Conservation (phyloP, 176 grass and related monocot species). For the Aegilops bicornis region DNA sequence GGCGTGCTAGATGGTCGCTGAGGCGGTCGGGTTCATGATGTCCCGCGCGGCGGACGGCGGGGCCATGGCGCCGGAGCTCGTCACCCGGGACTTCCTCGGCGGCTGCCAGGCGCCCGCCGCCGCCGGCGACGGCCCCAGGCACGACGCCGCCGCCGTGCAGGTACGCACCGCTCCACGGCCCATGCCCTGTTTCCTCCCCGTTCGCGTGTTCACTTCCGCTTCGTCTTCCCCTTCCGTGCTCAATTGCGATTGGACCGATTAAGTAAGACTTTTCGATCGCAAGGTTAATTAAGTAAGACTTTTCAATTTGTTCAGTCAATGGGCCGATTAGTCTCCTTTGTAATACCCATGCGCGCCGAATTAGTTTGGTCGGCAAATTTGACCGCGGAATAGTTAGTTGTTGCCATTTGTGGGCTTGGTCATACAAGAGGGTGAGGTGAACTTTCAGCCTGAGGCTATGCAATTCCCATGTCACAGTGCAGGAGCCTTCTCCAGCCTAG, state of each 20-base stretch:
- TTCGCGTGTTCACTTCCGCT: background rate
- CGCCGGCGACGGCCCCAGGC: conserved; percentile 21
- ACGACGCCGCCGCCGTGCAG: conserved; percentile 15
- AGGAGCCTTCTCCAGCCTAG: background rate
- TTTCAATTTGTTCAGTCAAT: background rate
- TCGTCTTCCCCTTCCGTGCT: background rate
- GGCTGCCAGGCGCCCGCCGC: conserved; percentile 30
- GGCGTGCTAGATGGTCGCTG: conserved; percentile 52
- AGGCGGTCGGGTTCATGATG: conserved; percentile 72
- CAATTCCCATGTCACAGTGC: background rate
- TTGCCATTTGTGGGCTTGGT: background rate
- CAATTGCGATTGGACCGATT: background rate
- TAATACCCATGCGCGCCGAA: too few species aligned
- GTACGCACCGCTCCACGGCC: background rate
- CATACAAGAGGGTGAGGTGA: background rate
- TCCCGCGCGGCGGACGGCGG: conserved; percentile 42
- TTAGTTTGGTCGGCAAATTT: background rate
- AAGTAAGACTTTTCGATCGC: background rate
- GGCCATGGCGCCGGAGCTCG: conserved; percentile 46
- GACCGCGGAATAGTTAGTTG: background rate
- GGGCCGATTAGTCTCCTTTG: background rate
- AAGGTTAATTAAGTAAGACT: background rate
- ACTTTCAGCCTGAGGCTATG: too few species aligned
- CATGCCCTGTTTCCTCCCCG: background rate
- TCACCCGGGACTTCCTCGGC: conserved; percentile 93